Percentiles rank a stretch among this genome's conserved stretches.
Evolutionary conservation across 164 flowering plant genomes (phyloP).

Genomic region (Paratinospora sagittata): DNA sequence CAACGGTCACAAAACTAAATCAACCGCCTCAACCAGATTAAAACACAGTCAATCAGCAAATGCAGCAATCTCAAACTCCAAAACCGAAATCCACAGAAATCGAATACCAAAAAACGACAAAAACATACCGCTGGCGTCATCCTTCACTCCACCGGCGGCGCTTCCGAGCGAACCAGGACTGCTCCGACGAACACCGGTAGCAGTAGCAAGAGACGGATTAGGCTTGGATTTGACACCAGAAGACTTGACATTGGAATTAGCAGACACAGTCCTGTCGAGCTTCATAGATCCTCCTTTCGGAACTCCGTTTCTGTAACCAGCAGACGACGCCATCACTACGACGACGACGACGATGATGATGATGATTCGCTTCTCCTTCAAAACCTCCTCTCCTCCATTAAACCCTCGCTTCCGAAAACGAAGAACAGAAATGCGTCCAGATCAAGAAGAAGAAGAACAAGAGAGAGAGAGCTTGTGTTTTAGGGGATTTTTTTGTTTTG

Average conservation of each 20-base stretch:
- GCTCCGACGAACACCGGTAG: constrained; percentile 37
- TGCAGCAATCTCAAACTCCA: constrained; percentile 3
- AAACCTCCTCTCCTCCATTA: constrained; percentile 2
- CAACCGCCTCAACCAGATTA: constrained; percentile 2
- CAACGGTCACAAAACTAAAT: neutral
- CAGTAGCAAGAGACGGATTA: constrained; percentile 7
- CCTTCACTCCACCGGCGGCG: constrained; percentile 23
- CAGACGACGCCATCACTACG: too few relatives aligned
- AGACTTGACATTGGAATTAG: constrained; percentile 28
- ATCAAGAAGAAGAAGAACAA: too few relatives aligned
- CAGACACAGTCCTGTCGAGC: constrained; percentile 26
- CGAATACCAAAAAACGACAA: neutral
- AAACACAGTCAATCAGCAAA: neutral
- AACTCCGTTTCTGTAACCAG: constrained; percentile 34
- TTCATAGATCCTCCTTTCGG: constrained; percentile 28
- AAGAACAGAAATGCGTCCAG: neutral
- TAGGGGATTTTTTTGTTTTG: neutral
- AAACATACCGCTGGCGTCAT: constrained; percentile 45
- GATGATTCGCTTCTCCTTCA: constrained; percentile 18
- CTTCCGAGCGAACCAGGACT: constrained; percentile 35
- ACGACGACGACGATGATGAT: too few relatives aligned
- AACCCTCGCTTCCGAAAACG: neutral
- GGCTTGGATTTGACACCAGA: constrained; percentile 36
- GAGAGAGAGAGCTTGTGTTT: neutral
- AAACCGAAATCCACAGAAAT: neutral